These are phyloP conservation scores for Marchantia polymorpha DNA, from an alignment of 225 moss, liverwort and hornwort genomes.

Conservation along the genomic window DNA sequence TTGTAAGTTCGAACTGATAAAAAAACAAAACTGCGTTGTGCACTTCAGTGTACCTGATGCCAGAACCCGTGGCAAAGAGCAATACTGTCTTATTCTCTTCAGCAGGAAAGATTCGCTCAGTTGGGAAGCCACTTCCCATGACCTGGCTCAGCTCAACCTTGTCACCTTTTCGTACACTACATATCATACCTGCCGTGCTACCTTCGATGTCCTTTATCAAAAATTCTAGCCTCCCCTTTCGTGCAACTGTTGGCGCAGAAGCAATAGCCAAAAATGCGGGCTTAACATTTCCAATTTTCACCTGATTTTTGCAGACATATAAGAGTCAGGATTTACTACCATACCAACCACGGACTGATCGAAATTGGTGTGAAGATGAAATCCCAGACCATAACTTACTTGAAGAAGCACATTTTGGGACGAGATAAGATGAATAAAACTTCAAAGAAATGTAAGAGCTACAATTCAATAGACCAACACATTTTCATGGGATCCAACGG, in stretches of 20 bases:
- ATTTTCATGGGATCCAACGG: not conserved
- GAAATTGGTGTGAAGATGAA: not conserved
- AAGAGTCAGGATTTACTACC: not conserved
- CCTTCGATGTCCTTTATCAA: slow-evolving; percentile 81
- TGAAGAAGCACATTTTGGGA: not conserved
- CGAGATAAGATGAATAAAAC: not conserved
- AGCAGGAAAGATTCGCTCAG: slow-evolving; percentile 63
- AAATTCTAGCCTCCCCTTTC: slow-evolving; percentile 74
- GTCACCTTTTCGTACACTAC: slow-evolving; percentile 72
- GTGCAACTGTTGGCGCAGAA: slow-evolving; percentile 66
- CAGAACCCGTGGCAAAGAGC: slow-evolving; percentile 96
- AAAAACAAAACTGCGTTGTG: not conserved
- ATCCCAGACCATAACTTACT: too few relatives aligned
- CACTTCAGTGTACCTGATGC: slow-evolving; percentile 65
- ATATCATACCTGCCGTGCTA: slow-evolving; percentile 74
- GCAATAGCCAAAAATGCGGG: slow-evolving; percentile 93
- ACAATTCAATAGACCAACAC: not conserved
- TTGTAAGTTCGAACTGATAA: not conserved
- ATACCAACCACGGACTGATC: not conserved
- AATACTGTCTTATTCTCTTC: slow-evolving; percentile 65
- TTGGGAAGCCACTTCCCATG: slow-evolving; percentile 75
- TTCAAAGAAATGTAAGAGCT: not conserved
- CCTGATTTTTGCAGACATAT: slow-evolving; percentile 34
- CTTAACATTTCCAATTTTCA: slow-evolving; percentile 76
- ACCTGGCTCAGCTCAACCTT: slow-evolving; percentile 95